These are phyloP conservation scores for Nakazawaea ambrosiae DNA, from an alignment of 805 yeast species.

Conservation along the genomic window DNA sequence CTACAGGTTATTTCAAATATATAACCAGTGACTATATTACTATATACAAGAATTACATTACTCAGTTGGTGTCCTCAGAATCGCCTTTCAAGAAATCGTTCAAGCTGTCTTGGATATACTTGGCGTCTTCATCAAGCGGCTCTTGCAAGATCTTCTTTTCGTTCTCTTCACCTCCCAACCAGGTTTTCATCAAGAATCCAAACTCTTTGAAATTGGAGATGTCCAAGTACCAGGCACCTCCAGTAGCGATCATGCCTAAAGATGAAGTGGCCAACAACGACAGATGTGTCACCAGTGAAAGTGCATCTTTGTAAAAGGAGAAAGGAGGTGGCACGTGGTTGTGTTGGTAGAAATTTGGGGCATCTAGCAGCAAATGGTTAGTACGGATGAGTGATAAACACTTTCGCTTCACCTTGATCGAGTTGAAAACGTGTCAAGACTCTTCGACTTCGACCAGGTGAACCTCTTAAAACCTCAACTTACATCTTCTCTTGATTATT, in stretches of 20 bases:
- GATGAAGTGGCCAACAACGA: constrained; percentile 68
- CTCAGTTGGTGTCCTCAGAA: constrained; percentile 1
- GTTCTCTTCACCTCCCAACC: constrained; percentile 63
- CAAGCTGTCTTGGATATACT: constrained; percentile 47
- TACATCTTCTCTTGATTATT: constrained; percentile 62
- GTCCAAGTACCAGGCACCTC: constrained; percentile 76
- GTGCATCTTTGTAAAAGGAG: constrained; percentile 75
- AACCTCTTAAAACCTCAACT: constrained; percentile 13
- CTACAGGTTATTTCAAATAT: no score
- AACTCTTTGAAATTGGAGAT: constrained; percentile 65
- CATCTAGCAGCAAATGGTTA: no score
- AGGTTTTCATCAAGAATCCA: constrained; percentile 55
- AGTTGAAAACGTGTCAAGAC: no score
- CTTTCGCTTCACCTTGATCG: background rate
- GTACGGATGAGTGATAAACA: no score
- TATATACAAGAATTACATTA: background rate
- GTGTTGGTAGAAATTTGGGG: constrained; percentile 74
- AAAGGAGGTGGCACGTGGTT: constrained; percentile 84
- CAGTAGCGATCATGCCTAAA: constrained; percentile 64
- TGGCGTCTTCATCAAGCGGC: constrained; percentile 56
- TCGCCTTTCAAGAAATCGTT: constrained; percentile 40
- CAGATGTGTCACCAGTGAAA: constrained; percentile 78
- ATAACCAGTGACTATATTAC: no score
- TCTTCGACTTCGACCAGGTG: background rate
- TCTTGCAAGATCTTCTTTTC: constrained; percentile 35